phyloP scores from a whole-genome alignment of 768 basidiomycete genomes.

The Russula brevipes region DNA sequence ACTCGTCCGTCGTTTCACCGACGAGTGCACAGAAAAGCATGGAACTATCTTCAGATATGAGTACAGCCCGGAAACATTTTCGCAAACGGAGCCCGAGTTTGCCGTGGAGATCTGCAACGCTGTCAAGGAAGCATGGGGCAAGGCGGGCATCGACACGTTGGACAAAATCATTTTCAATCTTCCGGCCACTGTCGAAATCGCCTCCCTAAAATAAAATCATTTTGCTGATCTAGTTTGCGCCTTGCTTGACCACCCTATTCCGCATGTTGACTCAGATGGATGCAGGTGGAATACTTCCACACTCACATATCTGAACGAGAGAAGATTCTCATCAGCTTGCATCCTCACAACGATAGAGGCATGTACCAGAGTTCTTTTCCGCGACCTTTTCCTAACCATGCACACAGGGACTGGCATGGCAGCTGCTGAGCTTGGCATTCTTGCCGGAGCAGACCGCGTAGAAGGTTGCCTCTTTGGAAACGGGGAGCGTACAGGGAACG shows the following conservation, averaged over 20 bases:
- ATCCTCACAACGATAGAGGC: conserved; percentile 98
- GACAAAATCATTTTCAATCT: conserved; percentile 96
- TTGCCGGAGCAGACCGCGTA: conserved; percentile 95
- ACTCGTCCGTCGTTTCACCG: conserved; percentile 76
- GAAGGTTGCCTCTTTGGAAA: conserved; percentile 98
- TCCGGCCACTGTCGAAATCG: conserved; percentile 95
- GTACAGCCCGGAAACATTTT: conserved; percentile 98
- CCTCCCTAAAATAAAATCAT: conserved; percentile 98
- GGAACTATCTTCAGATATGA: conserved; percentile 92
- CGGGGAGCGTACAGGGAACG: conserved; percentile 98
- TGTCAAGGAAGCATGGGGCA: conserved; percentile 89
- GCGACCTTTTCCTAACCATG: background rate
- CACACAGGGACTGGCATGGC: conserved; percentile 85
- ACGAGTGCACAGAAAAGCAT: conserved; percentile 76
- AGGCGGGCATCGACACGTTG: conserved; percentile 69
- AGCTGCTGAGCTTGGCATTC: conserved; percentile 84
- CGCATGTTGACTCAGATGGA: conserved; percentile 10
- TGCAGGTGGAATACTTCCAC: conserved; percentile 90
- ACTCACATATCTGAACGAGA: conserved; percentile 81
- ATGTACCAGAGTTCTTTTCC: conserved; percentile 21
- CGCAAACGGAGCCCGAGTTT: conserved; percentile 96
- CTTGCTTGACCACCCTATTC: background rate
- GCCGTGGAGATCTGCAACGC: conserved; percentile 90
- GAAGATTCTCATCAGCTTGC: conserved; percentile 84
- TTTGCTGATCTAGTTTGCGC: conserved; percentile 86